Conservation (phyloP, 148 eudicot genomes). For the Vaccinium vitisidaea region DNA sequence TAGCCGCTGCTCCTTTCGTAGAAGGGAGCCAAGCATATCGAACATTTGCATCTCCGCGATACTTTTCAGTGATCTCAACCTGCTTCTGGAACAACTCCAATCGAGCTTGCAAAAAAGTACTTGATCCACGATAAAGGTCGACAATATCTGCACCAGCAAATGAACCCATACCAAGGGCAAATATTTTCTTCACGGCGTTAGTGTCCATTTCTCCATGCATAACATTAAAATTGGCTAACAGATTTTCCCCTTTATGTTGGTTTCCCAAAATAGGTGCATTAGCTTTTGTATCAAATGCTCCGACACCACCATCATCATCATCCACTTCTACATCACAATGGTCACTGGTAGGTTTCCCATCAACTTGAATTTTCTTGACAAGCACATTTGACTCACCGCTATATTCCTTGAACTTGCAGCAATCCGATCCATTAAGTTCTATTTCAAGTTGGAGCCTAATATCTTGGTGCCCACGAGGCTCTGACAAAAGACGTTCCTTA, state of each 20-base stretch:
- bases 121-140: slow-evolving; percentile 34
- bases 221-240: slow-evolving; percentile 20
- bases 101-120: slow-evolving; percentile 48
- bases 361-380: slow-evolving; percentile 47
- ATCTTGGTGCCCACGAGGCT: slow-evolving; percentile 37
- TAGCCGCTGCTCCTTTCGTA: slow-evolving; percentile 40
- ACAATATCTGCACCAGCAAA: slow-evolving; percentile 36
- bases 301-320: slow-evolving; percentile 46
- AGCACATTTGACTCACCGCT: slow-evolving; percentile 67
- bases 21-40: slow-evolving; percentile 86
- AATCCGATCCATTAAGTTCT: slow-evolving; percentile 53
- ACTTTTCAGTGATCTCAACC: slow-evolving; percentile 57
- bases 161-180: slow-evolving; percentile 45
- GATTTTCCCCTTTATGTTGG: slow-evolving; percentile 27
- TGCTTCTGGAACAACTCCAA: slow-evolving; percentile 77
- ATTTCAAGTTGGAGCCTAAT: slow-evolving; percentile 77
- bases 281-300: slow-evolving; percentile 38
- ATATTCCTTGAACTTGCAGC: slow-evolving; percentile 37
- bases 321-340: slow-evolving; percentile 37
- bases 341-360: slow-evolving; percentile 21
- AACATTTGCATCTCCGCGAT: slow-evolving; percentile 72
- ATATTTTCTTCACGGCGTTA: slow-evolving; percentile 45
- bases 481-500: slow-evolving; percentile 23
- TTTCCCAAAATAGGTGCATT: slow-evolving; percentile 36
- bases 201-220: slow-evolving; percentile 24